Conservation (phyloP, 768 basidiomycete genomes). For the Harrya chromipes region DNA sequence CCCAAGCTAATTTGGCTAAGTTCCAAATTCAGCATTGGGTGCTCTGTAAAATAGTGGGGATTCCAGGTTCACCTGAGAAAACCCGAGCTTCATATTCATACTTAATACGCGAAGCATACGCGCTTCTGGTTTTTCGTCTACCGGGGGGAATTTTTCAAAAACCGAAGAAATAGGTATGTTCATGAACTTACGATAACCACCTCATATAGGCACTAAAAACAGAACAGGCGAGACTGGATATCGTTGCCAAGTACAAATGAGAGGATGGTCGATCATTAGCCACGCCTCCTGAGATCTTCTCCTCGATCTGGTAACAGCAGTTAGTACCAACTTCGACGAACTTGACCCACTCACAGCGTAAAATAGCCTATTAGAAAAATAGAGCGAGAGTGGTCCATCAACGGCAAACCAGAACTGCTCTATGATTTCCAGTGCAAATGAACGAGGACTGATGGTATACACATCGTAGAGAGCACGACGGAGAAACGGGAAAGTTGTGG, state of each 20-base stretch:
- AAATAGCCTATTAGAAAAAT: constrained; percentile 22
- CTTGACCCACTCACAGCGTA: constrained; percentile 13
- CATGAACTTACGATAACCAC: constrained; percentile 17
- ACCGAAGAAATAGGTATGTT: not conserved
- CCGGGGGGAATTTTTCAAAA: not conserved
- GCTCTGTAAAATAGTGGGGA: not conserved
- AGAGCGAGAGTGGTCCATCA: constrained; percentile 16
- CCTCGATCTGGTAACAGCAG: constrained; percentile 20
- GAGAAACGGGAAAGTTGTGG: constrained; percentile 2
- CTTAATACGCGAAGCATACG: constrained; percentile 17
- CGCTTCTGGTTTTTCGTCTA: constrained; percentile 2
- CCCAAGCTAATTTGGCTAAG: constrained; percentile 17
- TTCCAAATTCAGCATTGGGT: not conserved
- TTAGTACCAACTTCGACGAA: not conserved
- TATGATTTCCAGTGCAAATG: constrained; percentile 12
- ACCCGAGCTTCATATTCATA: constrained; percentile 21
- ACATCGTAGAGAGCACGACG: constrained; percentile 20
- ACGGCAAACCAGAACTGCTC: constrained; percentile 19
- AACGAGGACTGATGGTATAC: constrained; percentile 19
- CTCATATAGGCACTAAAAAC: constrained; percentile 13
- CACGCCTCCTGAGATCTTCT: constrained; percentile 4
- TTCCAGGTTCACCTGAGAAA: constrained; percentile 12
- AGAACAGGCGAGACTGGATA: constrained; percentile 15
- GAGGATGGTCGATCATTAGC: not conserved
- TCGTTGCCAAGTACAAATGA: constrained; percentile 12